Evolutionary conservation across 2,329 filamentous ascomycete genomes (phyloP), one percentile per base, ranked within the genome.

Genomic region (Cercospora sp.): DNA sequence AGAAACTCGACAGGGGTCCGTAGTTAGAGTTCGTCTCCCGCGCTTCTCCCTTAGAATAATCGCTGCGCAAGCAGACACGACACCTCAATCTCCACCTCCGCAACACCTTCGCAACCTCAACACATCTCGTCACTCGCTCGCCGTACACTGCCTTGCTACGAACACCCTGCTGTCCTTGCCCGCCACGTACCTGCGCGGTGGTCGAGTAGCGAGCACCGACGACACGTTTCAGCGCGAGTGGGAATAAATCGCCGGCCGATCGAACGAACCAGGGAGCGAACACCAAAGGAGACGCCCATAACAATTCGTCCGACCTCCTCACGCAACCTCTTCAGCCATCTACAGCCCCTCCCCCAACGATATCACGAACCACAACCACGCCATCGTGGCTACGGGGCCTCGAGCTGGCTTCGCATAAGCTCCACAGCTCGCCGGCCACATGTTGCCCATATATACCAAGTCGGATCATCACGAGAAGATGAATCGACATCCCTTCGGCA

Each of bases 401-500:
- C 58, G 40, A 61, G 64, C 64, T 61, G 57, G 58, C 57, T 53
- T 45, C 62, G 34, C 32, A 45, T 58, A 58, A 43, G 51, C 51
- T 65, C 62, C 13, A 30, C 51, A 57, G 24, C 32, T 45, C 30
- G 24, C 32, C 51, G 51, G 30, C 72, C 67, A 69, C 79, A 89
- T 89, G 87, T 82, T 89, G 77, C 88, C 88, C 72, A 85, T 86
- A 76, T 86, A 88, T 84, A 80, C 83, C 72, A 83, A 83, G 67
- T 81, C 83, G 74, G 81, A 82, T 78, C 77, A 78, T 76, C 73
- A 73, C 65, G 67, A 69, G 69, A 91, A 90, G 88, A 93, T 95
- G 89, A 91, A 94, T 79, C 89, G 93, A 84, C 92, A 97, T 85
- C 90, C 90, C 80, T 94, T 91, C 62, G 67, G 72, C 63, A 97